These are phyloP conservation scores for Phallus indusiatus DNA, from an alignment of 768 basidiomycete genomes.

Conservation along the genomic window DNA sequence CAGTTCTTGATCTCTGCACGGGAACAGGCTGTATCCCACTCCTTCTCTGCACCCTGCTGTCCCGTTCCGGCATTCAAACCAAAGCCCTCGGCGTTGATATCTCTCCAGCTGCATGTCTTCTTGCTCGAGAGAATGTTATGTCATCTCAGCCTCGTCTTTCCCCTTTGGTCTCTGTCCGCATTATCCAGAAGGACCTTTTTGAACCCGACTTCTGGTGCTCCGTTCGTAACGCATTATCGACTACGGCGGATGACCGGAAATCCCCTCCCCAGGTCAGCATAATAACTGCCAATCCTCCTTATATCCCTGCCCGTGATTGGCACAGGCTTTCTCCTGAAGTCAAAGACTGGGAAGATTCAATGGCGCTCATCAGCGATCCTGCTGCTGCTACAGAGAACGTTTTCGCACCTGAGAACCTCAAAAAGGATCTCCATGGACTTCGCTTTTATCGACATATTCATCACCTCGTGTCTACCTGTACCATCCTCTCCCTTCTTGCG, in stretches of 20 bases:
- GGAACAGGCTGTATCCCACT: slow-evolving; percentile 90
- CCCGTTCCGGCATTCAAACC: slow-evolving; percentile 36
- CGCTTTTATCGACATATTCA: slow-evolving; percentile 68
- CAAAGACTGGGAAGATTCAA: slow-evolving; percentile 66
- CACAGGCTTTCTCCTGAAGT: slow-evolving; percentile 58
- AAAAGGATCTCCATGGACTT: slow-evolving; percentile 34
- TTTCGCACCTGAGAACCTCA: slow-evolving; percentile 11
- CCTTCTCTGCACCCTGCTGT: slow-evolving; percentile 58
- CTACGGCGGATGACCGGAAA: neutral
- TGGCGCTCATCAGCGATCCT: slow-evolving; percentile 71
- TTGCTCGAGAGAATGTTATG: slow-evolving; percentile 37
- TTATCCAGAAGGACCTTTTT: slow-evolving; percentile 30
- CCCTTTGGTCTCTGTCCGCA: slow-evolving; percentile 23
- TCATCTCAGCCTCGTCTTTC: slow-evolving; percentile 19
- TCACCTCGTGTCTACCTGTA: slow-evolving; percentile 40
- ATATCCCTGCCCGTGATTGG: slow-evolving; percentile 66
- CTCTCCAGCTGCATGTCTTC: slow-evolving; percentile 44
- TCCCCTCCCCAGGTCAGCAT: slow-evolving; percentile 49
- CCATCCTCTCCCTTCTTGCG: slow-evolving; percentile 42
- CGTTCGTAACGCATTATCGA: neutral
- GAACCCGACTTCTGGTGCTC: slow-evolving; percentile 39
- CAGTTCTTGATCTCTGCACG: slow-evolving; percentile 83
- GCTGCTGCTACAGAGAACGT: slow-evolving; percentile 23
- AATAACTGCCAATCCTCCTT: slow-evolving; percentile 80
- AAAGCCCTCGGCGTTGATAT: slow-evolving; percentile 61